phyloP scores from a whole-genome alignment of 139 green algal genomes.

The Medakamo hakoo region DNA sequence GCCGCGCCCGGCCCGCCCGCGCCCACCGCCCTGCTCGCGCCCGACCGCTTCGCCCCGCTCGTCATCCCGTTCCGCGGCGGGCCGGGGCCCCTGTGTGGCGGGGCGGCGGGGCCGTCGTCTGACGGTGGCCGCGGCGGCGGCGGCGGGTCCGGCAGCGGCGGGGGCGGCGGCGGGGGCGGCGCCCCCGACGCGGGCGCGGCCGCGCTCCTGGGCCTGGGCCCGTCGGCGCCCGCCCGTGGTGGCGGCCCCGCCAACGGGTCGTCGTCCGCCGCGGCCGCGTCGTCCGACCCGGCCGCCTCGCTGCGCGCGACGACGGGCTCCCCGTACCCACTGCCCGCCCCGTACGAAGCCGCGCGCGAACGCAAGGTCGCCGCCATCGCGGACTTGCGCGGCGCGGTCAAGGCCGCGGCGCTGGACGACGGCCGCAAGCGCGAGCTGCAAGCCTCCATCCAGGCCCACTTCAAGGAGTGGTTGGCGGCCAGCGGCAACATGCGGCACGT shows the following conservation, averaged over 20 bases:
- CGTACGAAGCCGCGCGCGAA: slow-evolving; percentile 58
- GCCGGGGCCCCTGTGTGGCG: slow-evolving; percentile 26
- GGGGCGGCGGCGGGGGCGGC: background rate
- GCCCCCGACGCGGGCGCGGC: too few species aligned
- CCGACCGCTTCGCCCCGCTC: slow-evolving; percentile 65
- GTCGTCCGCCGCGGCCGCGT: background rate
- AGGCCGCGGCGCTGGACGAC: slow-evolving; percentile 42
- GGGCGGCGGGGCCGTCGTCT: slow-evolving; percentile 13
- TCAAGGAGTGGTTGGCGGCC: slow-evolving; percentile 73
- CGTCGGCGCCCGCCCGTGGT: background rate
- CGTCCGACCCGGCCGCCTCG: background rate
- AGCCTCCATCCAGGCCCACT: slow-evolving; percentile 63
- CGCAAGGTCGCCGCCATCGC: slow-evolving; percentile 51
- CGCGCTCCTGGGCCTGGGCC: slow-evolving; percentile 13
- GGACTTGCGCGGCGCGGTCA: slow-evolving; percentile 47
- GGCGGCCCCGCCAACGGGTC: too few species aligned
- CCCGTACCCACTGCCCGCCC: slow-evolving; percentile 64
- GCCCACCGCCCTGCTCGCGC: slow-evolving; percentile 39
- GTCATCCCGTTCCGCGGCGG: slow-evolving; percentile 65
- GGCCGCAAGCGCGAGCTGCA: slow-evolving; percentile 56
- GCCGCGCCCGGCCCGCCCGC: background rate
- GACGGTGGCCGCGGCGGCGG: slow-evolving; percentile 1
- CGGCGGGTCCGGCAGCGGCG: background rate
- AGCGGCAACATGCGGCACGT: slow-evolving; percentile 46
- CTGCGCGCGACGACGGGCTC: slow-evolving; percentile 2